These are phyloP conservation scores for Brassica carinata DNA, from an alignment of 345 rosid species.

Conservation along the genomic window DNA sequence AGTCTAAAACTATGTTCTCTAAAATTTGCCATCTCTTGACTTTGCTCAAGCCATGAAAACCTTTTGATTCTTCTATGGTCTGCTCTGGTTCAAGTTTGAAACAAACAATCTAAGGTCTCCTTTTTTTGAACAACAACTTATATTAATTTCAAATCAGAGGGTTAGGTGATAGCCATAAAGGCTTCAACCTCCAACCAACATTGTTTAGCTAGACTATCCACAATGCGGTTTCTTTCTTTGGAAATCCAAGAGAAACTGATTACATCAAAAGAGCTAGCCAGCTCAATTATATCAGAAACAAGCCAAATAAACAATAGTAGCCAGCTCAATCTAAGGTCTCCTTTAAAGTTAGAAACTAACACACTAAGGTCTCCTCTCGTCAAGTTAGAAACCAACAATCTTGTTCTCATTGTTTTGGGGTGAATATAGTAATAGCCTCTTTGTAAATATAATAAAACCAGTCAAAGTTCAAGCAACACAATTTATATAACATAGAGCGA, in stretches of 20 bases:
- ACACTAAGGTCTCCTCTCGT: not conserved
- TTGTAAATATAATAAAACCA: not conserved
- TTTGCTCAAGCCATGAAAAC: slow-evolving; percentile 1
- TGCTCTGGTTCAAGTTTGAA: not conserved
- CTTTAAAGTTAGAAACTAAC: not conserved
- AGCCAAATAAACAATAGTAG: no score
- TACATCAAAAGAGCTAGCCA: no score
- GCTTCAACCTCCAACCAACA: no score
- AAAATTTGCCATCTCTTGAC: not conserved
- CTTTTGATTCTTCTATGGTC: not conserved
- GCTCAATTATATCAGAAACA: no score
- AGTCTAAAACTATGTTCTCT: not conserved
- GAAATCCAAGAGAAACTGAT: no score
- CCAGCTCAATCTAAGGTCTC: not conserved
- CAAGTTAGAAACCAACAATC: not conserved
- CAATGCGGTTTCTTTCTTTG: no score
- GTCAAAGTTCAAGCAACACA: slow-evolving; percentile 27
- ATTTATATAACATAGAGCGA: slow-evolving; percentile 8
- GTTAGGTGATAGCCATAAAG: no score
- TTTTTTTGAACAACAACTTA: no score
- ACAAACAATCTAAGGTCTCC: not conserved
- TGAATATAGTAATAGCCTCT: not conserved
- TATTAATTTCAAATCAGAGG: no score
- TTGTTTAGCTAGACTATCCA: no score
- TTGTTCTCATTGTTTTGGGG: not conserved